Base-by-base conservation (phyloP, 2,329 filamentous ascomycete genomes). In the Sclerotinia spermophila region DNA sequence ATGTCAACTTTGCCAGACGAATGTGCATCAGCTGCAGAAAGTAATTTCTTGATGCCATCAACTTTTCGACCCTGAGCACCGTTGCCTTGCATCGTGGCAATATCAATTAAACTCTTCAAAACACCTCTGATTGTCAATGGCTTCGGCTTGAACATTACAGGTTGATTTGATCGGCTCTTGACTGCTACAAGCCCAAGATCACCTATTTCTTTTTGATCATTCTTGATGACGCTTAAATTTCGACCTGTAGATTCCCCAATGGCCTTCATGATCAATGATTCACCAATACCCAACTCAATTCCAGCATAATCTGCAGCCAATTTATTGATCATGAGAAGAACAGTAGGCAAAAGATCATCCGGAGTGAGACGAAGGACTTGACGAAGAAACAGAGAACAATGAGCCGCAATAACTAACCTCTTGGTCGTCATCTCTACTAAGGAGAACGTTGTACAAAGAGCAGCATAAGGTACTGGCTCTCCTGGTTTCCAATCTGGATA, bases 121-220 rank as follows among this genome's bases (percentile, higher is more conserved):
- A 99, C 94, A 40, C 91, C 93, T 71, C 87, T 88, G 2, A 99
- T 86, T 0, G 94, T 97, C 76, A 99, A 83, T 40, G 94, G 86
- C 81, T 97, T 97, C 3, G 94, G 96, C 81, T 97, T 97, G 85
- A 98, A 97, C 94, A 99, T 97, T 33, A 96, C 98, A 17, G 93
- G 93, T 79, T 99, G 96, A 60, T 94, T 98, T 21, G 92, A 93
- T 81, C 95, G 89, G 82, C 94, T 97, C 84, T 98, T 97, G 64
- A 97, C 93, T 58, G 96, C 96, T 1, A 99, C 95, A 45, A 98
- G 84, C 17, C 96, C 96, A 17, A 99, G 86, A 80, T 99, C 96
- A 68, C 96, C 96, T 81, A 98, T 97, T 77, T 97, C 94, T 77
- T 96, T 94, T 79, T 99, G 96, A 76, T 98, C 94, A 64, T 92